phyloP scores from a whole-genome alignment of 176 grass and related monocot genomes.

The Raddia guianensis region DNA sequence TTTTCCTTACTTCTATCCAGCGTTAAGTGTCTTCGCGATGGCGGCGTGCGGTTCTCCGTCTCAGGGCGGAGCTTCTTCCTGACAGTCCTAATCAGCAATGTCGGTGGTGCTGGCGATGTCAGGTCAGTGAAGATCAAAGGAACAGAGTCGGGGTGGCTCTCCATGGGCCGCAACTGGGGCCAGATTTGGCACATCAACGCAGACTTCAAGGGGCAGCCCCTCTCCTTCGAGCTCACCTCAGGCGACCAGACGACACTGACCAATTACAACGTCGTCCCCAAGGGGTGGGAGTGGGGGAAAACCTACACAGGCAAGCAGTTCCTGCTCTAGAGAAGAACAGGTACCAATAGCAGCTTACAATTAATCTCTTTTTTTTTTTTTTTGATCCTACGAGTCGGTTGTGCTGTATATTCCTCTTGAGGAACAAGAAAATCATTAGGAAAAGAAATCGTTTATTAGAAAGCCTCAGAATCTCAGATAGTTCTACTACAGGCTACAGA shows the following conservation, averaged over 20 bases:
- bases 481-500: constrained; percentile 5
- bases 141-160: constrained; percentile 76
- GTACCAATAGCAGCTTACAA: constrained; percentile 16
- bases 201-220: constrained; percentile 72
- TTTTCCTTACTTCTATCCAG: constrained; percentile 50
- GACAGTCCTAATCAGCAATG: constrained; percentile 85
- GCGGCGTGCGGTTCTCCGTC: constrained; percentile 69
- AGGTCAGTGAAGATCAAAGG: constrained; percentile 89
- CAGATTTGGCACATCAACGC: constrained; percentile 95
- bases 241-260: constrained; percentile 77
- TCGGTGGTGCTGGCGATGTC: constrained; percentile 82
- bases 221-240: constrained; percentile 85
- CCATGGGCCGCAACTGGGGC: constrained; percentile 93
- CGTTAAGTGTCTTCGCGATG: constrained; percentile 85
- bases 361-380: constrained; percentile 51
- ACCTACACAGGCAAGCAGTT: constrained; percentile 92
- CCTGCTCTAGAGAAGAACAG: constrained; percentile 59
- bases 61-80: constrained; percentile 73
- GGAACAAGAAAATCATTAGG: constrained; percentile 40
- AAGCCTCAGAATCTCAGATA: constrained; percentile 20
- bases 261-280: constrained; percentile 70
- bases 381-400: constrained; percentile 36
- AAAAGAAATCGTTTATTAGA: constrained; percentile 34
- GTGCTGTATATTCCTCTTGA: constrained; percentile 54
- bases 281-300: constrained; percentile 82